Evolutionary conservation across 495 filamentous ascomycete species (phyloP).

Genomic region (Hypoxylon lenormandii): DNA sequence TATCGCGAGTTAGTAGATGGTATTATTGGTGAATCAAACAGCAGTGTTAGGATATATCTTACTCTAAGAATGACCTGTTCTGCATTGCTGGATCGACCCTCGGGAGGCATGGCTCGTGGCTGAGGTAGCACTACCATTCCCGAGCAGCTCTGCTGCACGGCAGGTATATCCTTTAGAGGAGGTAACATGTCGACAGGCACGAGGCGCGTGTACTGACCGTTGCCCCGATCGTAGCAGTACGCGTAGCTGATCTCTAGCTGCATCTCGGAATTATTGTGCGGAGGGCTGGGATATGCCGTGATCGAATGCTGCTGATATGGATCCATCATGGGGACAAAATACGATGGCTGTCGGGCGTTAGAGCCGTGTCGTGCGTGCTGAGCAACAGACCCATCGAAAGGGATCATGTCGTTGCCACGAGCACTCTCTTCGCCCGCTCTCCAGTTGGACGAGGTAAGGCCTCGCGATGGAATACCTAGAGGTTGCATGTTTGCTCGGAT

Average conservation of each 20-base stretch:
- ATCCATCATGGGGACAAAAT: conserved; percentile 26
- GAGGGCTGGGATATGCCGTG: conserved; percentile 12
- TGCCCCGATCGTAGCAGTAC: conserved; percentile 69
- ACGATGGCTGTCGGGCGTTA: conserved; percentile 4
- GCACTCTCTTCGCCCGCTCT: conserved; percentile 30
- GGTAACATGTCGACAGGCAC: conserved; percentile 75
- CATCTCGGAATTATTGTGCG: conserved; percentile 21
- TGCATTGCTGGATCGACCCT: conserved; percentile 53
- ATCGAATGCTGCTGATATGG: conserved; percentile 28
- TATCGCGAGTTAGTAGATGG: background rate
- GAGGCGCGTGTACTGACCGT: conserved; percentile 70
- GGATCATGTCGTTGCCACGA: conserved; percentile 17
- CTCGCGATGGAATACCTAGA: conserved; percentile 19
- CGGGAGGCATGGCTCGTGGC: conserved; percentile 52
- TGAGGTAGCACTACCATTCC: conserved; percentile 59
- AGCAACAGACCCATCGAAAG: conserved; percentile 25
- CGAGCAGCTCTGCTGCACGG: conserved; percentile 42
- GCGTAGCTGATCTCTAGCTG: conserved; percentile 45
- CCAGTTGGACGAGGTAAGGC: conserved; percentile 49
- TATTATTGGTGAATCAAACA: conserved; percentile 5
- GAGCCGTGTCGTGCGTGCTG: conserved; percentile 14
- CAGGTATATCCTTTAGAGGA: conserved; percentile 51
- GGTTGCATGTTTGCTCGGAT: conserved; percentile 26
- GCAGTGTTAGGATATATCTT: conserved; percentile 22
- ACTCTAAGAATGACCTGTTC: conserved; percentile 48